Evolutionary conservation across 2,329 filamentous ascomycete genomes (phyloP).

Genomic region (Trichoderma pleuroti): DNA sequence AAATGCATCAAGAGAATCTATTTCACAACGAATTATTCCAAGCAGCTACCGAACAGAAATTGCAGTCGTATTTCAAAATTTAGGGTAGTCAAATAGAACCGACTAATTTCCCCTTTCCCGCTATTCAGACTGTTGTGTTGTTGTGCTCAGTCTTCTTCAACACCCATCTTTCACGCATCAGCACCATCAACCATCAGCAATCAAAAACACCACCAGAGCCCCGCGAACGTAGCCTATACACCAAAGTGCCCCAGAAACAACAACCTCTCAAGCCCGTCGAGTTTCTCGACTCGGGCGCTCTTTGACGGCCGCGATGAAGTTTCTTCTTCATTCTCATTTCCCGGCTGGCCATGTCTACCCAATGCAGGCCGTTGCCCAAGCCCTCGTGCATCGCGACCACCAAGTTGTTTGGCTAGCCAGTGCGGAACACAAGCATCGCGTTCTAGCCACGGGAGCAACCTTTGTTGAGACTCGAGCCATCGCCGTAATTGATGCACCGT

Average conservation of each 20-base stretch:
- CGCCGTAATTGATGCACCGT: conserved; percentile 31
- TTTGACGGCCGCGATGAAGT: conserved; percentile 28
- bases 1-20: neutral
- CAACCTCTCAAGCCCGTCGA: neutral
- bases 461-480: conserved; percentile 34
- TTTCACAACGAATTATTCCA: neutral
- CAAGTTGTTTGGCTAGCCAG: conserved; percentile 38
- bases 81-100: neutral
- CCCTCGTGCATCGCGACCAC: conserved; percentile 37
- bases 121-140: neutral
- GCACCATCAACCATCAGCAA: neutral
- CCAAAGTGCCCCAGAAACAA: neutral
- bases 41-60: neutral
- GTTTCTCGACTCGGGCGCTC: neutral
- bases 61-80: neutral
- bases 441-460: conserved; percentile 33
- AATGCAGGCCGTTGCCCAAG: conserved; percentile 38
- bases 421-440: conserved; percentile 33
- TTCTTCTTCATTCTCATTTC: conserved; percentile 40
- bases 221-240: neutral
- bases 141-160: neutral
- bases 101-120: rapidly evolving
- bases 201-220: neutral
- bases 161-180: too few species aligned
- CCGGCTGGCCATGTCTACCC: conserved; percentile 39